Evolutionary conservation across 2,329 filamentous ascomycete genomes (phyloP), one percentile per base, ranked within the genome.

Genomic region (Aspergillus aculeatus): DNA sequence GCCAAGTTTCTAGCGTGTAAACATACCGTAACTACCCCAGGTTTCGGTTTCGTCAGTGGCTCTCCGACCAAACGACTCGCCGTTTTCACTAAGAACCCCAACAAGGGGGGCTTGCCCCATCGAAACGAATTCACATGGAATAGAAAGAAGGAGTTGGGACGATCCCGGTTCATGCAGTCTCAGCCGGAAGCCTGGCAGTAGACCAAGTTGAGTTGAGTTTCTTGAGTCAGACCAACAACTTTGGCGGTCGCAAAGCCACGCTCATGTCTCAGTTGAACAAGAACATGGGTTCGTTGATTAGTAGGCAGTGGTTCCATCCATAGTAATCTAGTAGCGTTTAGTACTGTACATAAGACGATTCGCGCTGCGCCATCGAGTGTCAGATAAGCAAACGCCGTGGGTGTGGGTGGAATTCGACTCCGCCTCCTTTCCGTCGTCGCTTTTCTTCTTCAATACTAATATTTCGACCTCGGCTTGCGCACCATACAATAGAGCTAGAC

Each of bases 401-500:
- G 32, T 29, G 26, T 29, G 26, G 26, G 26, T 29, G 32, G 2
- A 35, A 35, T 12, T 35, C 32, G 12, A 44, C 38, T 44, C 16
- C 38, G 38, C 38, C 38, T 44, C 38, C 38, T 44, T 41, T n/a
- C 41, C 11, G 24, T 23, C 5, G n/a, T 26, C 41, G 29, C 14
- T 24, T 26, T 21, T 19, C 19, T 14, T 55, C 35, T 23, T 23
- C 23, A 23, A 23, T 23, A 23, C 23, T 23, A 50, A 26, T 57
- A 51, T 47, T 35, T 55, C 4, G 47, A 21, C 29, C 56, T 65
- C 4, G 64, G 63, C 21, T 66, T 63, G 14, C 64, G 64, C 48
- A 62, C 61, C 64, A 66, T 66, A 47, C 64, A 66, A 60, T 65
- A 66, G 41, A 66, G 56, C 64, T 65, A 16, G 11, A 21, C 32